phyloP scores from a whole-genome alignment of 1,284 basidiomycete genomes.

The Trametes pubescens region DNA sequence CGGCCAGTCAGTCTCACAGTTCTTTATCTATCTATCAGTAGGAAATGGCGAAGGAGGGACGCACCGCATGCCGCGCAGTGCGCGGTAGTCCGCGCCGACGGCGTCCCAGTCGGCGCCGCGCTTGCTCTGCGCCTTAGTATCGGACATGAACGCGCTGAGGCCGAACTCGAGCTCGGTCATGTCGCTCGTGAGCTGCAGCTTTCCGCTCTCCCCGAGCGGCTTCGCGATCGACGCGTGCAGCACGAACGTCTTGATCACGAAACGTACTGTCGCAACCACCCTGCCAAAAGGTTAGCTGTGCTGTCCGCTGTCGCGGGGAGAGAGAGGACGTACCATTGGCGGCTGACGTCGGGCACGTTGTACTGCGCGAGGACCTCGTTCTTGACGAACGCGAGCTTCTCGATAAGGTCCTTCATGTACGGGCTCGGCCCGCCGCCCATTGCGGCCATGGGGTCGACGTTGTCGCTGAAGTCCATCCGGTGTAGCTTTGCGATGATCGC shows the following conservation, averaged over 20 bases:
- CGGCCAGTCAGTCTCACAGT: conserved; percentile 19
- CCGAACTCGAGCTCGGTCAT: conserved; percentile 97
- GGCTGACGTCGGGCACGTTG: conserved; percentile 71
- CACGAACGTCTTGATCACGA: conserved; percentile 85
- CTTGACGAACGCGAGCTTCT: conserved; percentile 85
- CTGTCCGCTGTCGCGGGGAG: neutral
- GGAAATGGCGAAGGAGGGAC: conserved; percentile 33
- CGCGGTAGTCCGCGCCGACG: conserved; percentile 83
- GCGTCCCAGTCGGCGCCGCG: conserved; percentile 71
- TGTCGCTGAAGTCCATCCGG: conserved; percentile 80
- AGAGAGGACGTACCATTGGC: conserved; percentile 67
- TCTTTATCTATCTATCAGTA: no score
- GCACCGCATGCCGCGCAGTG: conserved; percentile 82
- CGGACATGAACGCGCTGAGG: conserved; percentile 77
- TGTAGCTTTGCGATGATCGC: conserved; percentile 85
- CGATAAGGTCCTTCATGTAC: conserved; percentile 91
- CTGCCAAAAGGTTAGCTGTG: conserved; percentile 47
- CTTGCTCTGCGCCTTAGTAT: conserved; percentile 63
- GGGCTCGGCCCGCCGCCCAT: conserved; percentile 77
- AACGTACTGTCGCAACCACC: conserved; percentile 73
- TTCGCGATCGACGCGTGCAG: conserved; percentile 89
- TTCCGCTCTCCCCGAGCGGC: conserved; percentile 88
- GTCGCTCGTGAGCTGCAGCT: conserved; percentile 91
- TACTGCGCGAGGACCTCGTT: conserved; percentile 77
- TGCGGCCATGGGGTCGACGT: conserved; percentile 66